Conservation (phyloP, 164 flowering plant genomes). For the Umbilicus rupestris region DNA sequence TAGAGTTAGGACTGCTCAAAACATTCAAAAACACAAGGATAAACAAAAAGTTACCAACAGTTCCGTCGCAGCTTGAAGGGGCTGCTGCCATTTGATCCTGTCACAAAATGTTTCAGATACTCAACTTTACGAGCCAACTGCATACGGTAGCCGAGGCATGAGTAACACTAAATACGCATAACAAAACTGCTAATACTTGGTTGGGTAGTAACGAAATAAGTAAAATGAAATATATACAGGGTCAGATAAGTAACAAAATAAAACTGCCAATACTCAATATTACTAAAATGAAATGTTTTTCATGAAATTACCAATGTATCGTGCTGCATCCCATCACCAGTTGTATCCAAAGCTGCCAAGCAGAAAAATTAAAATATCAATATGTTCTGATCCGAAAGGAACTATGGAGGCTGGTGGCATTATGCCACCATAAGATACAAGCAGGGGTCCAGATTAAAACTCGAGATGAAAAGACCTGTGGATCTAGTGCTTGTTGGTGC, state of each 20-base stretch:
- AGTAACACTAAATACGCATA: background rate
- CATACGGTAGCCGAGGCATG: background rate
- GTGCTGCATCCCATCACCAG: slow-evolving; percentile 14
- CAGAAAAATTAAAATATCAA: slow-evolving; percentile 14
- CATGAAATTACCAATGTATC: slow-evolving; percentile 7
- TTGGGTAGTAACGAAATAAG: too few relatives aligned
- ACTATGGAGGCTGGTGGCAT: background rate
- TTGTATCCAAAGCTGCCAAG: slow-evolving; percentile 17
- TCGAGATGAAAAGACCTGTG: background rate
- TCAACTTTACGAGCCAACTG: background rate
- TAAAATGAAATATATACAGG: too few relatives aligned
- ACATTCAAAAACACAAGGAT: background rate
- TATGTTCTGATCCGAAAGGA: background rate
- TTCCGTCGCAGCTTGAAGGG: background rate
- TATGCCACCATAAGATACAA: background rate
- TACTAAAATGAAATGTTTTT: background rate
- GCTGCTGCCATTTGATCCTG: background rate
- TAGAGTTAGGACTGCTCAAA: background rate
- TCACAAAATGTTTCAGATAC: background rate
- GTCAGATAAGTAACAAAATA: background rate
- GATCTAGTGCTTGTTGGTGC: slow-evolving; percentile 3
- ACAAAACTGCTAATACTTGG: background rate
- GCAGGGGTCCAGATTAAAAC: background rate
- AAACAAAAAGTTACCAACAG: background rate
- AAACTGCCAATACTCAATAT: background rate